Percentiles rank a stretch among this genome's conserved stretches.
These are phyloP conservation scores for Datura wrightii DNA, from an alignment of 257 asterid species.

Conservation along the genomic window DNA sequence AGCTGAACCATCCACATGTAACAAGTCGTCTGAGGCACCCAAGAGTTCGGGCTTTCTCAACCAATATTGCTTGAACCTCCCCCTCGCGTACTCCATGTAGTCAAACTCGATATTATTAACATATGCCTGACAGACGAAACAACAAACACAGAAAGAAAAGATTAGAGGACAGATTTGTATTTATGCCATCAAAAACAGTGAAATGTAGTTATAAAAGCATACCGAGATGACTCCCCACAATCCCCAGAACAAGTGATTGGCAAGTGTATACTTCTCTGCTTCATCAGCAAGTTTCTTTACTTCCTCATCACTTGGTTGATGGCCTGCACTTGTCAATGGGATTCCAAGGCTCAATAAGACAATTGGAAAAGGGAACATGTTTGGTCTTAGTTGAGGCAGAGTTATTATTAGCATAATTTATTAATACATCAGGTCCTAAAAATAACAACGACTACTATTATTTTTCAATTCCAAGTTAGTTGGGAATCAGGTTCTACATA, in stretches of 20 bases:
- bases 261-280: constrained; percentile 73
- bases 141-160: neutral
- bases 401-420: neutral
- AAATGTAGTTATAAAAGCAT: constrained; percentile 23
- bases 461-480: neutral
- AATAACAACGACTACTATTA: constrained; percentile 5
- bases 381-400: constrained; percentile 11
- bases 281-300: constrained; percentile 58
- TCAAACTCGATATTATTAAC: constrained; percentile 84
- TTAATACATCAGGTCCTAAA: neutral
- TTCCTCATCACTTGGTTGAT: constrained; percentile 48
- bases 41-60: constrained; percentile 54
- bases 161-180: neutral
- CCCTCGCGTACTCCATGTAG: constrained; percentile 84
- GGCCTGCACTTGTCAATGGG: constrained; percentile 50
- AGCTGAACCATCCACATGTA: constrained; percentile 30
- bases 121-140: constrained; percentile 54
- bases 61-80: constrained; percentile 86
- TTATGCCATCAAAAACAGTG: neutral
- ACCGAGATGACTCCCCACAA: constrained; percentile 98
- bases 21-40: constrained; percentile 22
- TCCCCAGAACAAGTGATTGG: constrained; percentile 97
- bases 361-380: neutral
- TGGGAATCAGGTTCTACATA: constrained; percentile 6
- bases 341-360: constrained; percentile 3